Evolutionary conservation across 2,329 filamentous ascomycete genomes (phyloP).

Genomic region (Mycosphaerella sp.): DNA sequence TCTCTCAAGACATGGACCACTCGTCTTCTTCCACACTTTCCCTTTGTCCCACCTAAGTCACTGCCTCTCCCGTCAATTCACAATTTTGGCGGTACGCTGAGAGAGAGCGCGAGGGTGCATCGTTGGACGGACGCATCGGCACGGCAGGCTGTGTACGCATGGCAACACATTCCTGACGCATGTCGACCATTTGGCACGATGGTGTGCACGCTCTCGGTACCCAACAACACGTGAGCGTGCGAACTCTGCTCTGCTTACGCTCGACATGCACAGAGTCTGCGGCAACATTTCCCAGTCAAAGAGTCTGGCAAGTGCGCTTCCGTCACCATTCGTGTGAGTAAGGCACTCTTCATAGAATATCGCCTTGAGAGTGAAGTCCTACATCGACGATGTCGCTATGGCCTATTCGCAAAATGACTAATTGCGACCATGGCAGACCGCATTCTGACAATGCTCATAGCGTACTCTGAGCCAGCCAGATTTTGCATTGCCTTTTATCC

Average conservation of each 20-base stretch:
- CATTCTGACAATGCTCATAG: background rate
- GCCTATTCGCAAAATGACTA: constrained; percentile 3
- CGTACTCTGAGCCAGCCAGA: background rate
- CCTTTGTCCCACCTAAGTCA: constrained; percentile 10
- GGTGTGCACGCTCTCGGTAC: background rate
- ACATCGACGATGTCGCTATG: constrained; percentile 1
- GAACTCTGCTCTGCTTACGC: background rate
- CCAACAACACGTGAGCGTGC: background rate
- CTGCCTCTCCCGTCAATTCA: constrained; percentile 11
- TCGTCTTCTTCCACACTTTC: constrained; percentile 6
- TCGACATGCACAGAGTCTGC: background rate
- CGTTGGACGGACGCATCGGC: constrained; percentile 9
- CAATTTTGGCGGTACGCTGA: constrained; percentile 5
- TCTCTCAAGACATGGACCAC: constrained; percentile 12
- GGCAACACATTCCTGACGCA: constrained; percentile 6
- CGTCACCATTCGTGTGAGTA: no score
- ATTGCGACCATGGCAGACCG: background rate
- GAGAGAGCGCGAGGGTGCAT: background rate
- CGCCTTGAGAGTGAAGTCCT: background rate
- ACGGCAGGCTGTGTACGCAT: constrained; percentile 9
- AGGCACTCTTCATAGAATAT: background rate
- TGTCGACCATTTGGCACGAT: background rate
- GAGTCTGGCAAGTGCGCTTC: background rate
- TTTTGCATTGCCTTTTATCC: background rate
- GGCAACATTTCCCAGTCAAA: background rate